Conservation (phyloP, 306 rosid species). For the Pyrus betulifolia region DNA sequence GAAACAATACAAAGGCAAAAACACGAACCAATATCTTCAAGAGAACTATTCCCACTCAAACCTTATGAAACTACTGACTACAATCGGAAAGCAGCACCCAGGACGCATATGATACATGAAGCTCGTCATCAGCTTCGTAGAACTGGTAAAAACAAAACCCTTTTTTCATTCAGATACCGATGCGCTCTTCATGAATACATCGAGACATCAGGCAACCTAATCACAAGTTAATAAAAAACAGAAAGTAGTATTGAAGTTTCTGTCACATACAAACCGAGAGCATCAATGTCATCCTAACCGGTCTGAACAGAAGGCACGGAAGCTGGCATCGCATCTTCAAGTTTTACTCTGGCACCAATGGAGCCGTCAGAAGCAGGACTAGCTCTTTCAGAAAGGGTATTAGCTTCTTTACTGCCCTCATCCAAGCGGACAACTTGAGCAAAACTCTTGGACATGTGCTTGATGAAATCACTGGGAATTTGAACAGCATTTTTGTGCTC, state of each 20-base stretch:
- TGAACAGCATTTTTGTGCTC: conserved; percentile 45
- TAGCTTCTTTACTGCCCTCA: conserved; percentile 43
- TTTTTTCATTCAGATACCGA: conserved; percentile 16
- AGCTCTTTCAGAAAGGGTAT: conserved; percentile 29
- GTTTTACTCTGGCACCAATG: conserved; percentile 30
- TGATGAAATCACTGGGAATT: conserved; percentile 47
- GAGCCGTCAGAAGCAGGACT: conserved; percentile 34
- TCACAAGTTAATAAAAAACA: conserved; percentile 25
- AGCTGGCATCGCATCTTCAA: conserved; percentile 46
- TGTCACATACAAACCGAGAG: conserved; percentile 14
- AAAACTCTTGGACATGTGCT: conserved; percentile 79
- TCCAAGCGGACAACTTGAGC: conserved; percentile 71
- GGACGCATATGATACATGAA: conserved; percentile 41
- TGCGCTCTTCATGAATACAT: conserved; percentile 12
- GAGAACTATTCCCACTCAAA: conserved; percentile 25
- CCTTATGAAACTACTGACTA: conserved; percentile 16
- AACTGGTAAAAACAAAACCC: conserved; percentile 2
- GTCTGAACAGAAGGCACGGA: conserved; percentile 49
- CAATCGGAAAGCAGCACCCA: conserved; percentile 21
- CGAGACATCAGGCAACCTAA: conserved; percentile 37
- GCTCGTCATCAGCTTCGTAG: conserved; percentile 14
- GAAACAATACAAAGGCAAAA: conserved; percentile 23
- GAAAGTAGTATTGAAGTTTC: conserved; percentile 20
- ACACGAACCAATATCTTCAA: conserved; percentile 15
- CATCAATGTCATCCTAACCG: conserved; percentile 28